Percentiles rank a stretch among this genome's conserved stretches.
Conservation (phyloP, 2,329 filamentous ascomycete genomes). For the Venturia aucupariae region DNA sequence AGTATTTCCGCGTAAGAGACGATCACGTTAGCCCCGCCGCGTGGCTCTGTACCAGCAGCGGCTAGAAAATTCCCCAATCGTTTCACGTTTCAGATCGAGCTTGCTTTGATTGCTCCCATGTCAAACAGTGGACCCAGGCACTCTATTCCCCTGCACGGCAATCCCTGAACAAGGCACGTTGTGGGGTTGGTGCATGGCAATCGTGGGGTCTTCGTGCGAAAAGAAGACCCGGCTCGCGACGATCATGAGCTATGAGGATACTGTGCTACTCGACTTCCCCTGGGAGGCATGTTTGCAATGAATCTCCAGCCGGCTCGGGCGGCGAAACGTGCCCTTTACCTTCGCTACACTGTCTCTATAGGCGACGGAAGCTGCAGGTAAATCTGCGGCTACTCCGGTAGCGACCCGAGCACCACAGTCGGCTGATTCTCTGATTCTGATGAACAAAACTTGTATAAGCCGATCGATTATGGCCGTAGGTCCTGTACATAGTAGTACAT, state of each 20-base stretch:
- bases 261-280: background rate
- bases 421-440: too few relatives aligned
- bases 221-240: background rate
- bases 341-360: background rate
- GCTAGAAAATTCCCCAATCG: background rate
- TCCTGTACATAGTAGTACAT: too few relatives aligned
- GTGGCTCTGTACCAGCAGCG: background rate
- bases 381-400: background rate
- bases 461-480: too few relatives aligned
- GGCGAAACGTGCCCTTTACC: background rate
- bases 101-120: slow-evolving; percentile 4
- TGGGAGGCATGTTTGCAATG: background rate
- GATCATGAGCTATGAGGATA: background rate
- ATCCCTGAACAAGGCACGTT: background rate
- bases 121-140: background rate
- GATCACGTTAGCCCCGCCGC: background rate
- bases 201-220: background rate
- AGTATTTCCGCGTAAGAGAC: background rate
- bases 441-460: too few relatives aligned
- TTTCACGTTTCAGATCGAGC: slow-evolving; percentile 2
- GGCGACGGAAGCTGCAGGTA: background rate
- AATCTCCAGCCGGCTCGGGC: background rate
- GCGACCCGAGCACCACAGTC: too few relatives aligned
- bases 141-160: background rate
- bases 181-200: background rate